Base-by-base conservation (phyloP, 768 basidiomycete species). In the Cubamyces lactineus region DNA sequence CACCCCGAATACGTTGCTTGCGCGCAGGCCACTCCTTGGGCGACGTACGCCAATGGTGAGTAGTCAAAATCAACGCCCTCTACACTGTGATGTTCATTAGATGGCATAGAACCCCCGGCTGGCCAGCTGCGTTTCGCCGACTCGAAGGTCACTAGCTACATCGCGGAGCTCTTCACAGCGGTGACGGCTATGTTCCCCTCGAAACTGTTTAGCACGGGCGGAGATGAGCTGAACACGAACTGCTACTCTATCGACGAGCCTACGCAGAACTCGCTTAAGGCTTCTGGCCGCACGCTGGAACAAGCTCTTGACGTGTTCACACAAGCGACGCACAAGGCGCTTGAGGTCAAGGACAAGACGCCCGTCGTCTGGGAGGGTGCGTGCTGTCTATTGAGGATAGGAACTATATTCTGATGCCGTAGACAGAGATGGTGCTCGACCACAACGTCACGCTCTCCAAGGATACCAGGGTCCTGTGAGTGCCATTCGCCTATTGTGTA, bases 381-480 rank as follows among this genome's bases (percentile, higher is more conserved):
- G 72, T 57, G 0, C 17, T 3, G 17, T 46, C n/a, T 42, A 5
- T 3, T 28, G 28, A 28, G 3, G 17, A 41, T 1, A 19, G n/a
- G 52, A 50, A 30, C 11, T 34, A 16, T 16, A 2, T 17, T 48
- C 28, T 54, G 53, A 57, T 34, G 24, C 19, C 26, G 3, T 53
- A 46, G 21, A 28, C 48, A 69, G 73, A 72, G 61, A 69, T 73
- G 78, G 78, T 79, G 1, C 69, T 80, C 26, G 67, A 64, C 13
- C 74, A 78, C 67, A 72, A 77, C 57, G 66, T 79, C 13, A 72
- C 71, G n/a, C 71, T 79, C 12, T 55, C 54, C 2, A 71, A 73
- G 49, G 73, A 77, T 11, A 77, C 87, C 0, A 70, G 87, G 39
- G 83, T 86, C 42, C 79, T 87, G 86, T 86, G 59, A 17, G 80